phyloP scores from a whole-genome alignment of 2,329 filamentous ascomycete species.

The Fusarium sp. region DNA sequence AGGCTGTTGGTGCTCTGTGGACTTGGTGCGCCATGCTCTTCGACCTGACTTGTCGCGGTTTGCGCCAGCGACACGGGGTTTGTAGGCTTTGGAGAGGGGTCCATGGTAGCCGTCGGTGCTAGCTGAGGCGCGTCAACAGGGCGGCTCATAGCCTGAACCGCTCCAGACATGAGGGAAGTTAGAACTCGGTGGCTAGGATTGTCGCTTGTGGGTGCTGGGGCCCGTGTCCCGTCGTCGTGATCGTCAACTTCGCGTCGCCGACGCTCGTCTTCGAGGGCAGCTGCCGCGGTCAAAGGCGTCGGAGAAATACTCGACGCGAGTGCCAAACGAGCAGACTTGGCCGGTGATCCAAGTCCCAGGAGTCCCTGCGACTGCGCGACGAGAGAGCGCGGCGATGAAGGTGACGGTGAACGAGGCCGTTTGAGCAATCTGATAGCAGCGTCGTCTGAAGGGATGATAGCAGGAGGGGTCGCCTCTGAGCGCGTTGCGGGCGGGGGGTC shows the following conservation, averaged over 20 bases:
- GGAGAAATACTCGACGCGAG: slow-evolving; percentile 54
- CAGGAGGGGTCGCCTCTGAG: slow-evolving; percentile 47
- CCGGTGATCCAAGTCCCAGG: slow-evolving; percentile 57
- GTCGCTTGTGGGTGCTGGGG: slow-evolving; percentile 57
- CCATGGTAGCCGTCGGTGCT: slow-evolving; percentile 55
- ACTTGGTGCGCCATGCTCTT: slow-evolving; percentile 52
- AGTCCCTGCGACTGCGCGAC: slow-evolving; percentile 41
- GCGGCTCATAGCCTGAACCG: slow-evolving; percentile 62
- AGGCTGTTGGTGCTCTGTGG: slow-evolving; percentile 56
- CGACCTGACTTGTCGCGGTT: slow-evolving; percentile 45
- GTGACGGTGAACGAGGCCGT: slow-evolving; percentile 58
- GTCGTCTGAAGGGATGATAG: slow-evolving; percentile 51
- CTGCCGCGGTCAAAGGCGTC: slow-evolving; percentile 60
- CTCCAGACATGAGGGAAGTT: slow-evolving; percentile 62
- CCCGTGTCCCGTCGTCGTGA: slow-evolving; percentile 50
- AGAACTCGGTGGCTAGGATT: slow-evolving; percentile 63
- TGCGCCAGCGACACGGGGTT: slow-evolving; percentile 46
- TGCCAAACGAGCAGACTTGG: slow-evolving; percentile 62
- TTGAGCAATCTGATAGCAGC: slow-evolving; percentile 50
- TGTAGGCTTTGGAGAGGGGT: slow-evolving; percentile 49
- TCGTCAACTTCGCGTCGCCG: slow-evolving; percentile 53
- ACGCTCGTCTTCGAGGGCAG: slow-evolving; percentile 62
- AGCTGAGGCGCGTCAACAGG: slow-evolving; percentile 60
- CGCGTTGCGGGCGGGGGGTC: slow-evolving; percentile 55
- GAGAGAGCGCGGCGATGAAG: slow-evolving; percentile 49